These are phyloP conservation scores for Trypethelium eluteriae DNA, from an alignment of 495 filamentous ascomycete genomes.

Conservation along the genomic window DNA sequence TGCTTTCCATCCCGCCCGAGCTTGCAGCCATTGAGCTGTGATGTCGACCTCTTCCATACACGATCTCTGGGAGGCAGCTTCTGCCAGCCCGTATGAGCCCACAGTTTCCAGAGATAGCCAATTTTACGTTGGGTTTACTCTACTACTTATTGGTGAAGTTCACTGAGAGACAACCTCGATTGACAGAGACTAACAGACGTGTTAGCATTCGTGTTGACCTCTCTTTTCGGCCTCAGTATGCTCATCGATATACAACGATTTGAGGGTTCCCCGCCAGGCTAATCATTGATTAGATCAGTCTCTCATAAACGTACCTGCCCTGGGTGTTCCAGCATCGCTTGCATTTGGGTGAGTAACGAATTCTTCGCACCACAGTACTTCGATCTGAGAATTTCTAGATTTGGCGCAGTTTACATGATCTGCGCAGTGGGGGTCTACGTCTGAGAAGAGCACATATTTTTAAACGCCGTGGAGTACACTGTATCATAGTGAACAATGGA, in stretches of 20 bases:
- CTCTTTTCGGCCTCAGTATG: constrained; percentile 78
- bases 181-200: constrained; percentile 19
- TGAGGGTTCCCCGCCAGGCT: background rate
- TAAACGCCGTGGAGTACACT: background rate
- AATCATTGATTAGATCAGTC: constrained; percentile 63
- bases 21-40: background rate
- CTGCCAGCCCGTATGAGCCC: constrained; percentile 73
- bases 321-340: constrained; percentile 80
- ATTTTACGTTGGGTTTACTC: constrained; percentile 70
- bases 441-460: constrained; percentile 39
- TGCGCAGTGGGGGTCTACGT: constrained; percentile 99
- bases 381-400: constrained; percentile 44
- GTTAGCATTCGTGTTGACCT: constrained; percentile 51
- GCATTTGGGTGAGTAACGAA: constrained; percentile 66
- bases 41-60: constrained; percentile 60
- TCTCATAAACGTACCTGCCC: constrained; percentile 62
- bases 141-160: constrained; percentile 58
- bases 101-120: constrained; percentile 74
- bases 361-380: constrained; percentile 15
- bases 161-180: constrained; percentile 4
- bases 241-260: constrained; percentile 13
- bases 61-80: constrained; percentile 82
- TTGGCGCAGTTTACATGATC: constrained; percentile 95
- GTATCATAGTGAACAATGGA: constrained; percentile 10
- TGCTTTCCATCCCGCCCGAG: background rate